Evolutionary conservation across 257 asterid genomes (phyloP), one percentile per base, ranked within the genome.

Genomic region (Nicotiana knightiana): DNA sequence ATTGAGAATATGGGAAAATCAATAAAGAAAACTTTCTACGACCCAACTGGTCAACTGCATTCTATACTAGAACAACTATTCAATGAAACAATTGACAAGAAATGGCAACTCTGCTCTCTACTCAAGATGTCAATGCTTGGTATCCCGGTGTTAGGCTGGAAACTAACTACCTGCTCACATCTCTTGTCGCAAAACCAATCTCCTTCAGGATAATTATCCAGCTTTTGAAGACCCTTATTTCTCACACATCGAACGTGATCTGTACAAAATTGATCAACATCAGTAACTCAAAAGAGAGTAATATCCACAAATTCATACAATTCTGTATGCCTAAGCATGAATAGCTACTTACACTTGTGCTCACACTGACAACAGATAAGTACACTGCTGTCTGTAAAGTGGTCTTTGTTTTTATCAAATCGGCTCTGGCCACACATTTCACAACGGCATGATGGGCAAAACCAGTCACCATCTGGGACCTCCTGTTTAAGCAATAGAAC

Each of bases 381-480:
- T 66, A 79, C 76, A 63, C 88, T 84, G 82, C 88, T 80, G 70
- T 82, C 89, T 11, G 80, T 76, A 77, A 73, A 77, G 79, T n/a
- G 84, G 68, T 81, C 82, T 37, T 81, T 84, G 54, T 35, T 84
- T 53, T 66, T 61, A 86, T 75, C 88, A 24, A 84, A 80, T 43
- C 82, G 62, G 73, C 83, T 67, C 79, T 77, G 70, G 70, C 86
- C 87, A 89, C 97, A 93, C 67, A 89, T 86, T 86, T 86, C 85
- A 82, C 97, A 93, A 88, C 97, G 86, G 91, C 97, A 93, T 16
- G 93, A 88, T 9, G 90, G 97, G 89, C 97, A 93, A 89, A 92
- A 93, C 97, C 97, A 93, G 82, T 91, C 91, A 53, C 97, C 97
- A 55, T 87, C 94, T 26, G 97, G 97, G n/a, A 93, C 83, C 37